A percentile compares a stretch with the other conserved stretches of the same genome.
Conservation (phyloP, 2,329 filamentous ascomycete genomes). For the Mollisia scopiformis region DNA sequence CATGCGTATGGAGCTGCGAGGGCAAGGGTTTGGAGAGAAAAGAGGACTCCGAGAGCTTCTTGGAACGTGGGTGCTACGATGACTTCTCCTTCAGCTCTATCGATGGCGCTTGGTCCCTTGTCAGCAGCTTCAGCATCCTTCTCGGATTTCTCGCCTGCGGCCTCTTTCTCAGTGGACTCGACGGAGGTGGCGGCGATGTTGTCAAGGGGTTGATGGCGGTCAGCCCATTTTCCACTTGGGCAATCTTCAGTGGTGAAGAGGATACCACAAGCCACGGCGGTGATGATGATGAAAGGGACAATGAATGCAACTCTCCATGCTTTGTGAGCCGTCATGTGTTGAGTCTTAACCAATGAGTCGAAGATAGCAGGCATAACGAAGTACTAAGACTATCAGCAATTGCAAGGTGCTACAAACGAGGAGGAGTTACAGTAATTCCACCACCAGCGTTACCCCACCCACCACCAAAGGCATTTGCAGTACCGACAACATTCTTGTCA, state of each 20-base stretch:
- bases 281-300: slow-evolving; percentile 79
- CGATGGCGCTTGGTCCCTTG: slow-evolving; percentile 50
- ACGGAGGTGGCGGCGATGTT: slow-evolving; percentile 16
- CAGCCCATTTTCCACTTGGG: slow-evolving; percentile 79
- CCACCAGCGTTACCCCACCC: slow-evolving; percentile 88
- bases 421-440: slow-evolving; percentile 64
- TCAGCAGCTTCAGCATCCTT: slow-evolving; percentile 46
- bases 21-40: slow-evolving; percentile 57
- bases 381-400: slow-evolving; percentile 50
- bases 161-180: slow-evolving; percentile 46
- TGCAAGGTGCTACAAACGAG: background rate
- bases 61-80: slow-evolving; percentile 58
- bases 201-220: slow-evolving; percentile 52
- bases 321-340: slow-evolving; percentile 63
- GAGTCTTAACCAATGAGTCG: slow-evolving; percentile 68
- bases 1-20: slow-evolving; percentile 59
- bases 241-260: slow-evolving; percentile 79
- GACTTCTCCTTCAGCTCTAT: slow-evolving; percentile 55
- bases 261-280: slow-evolving; percentile 67
- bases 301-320: slow-evolving; percentile 87
- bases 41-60: slow-evolving; percentile 47
- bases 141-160: slow-evolving; percentile 45
- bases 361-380: slow-evolving; percentile 92
- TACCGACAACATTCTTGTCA: slow-evolving; percentile 89
- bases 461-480: slow-evolving; percentile 81